These are phyloP conservation scores for Nannochloris sp. DNA, from an alignment of 139 green algal genomes.

Conservation along the genomic window DNA sequence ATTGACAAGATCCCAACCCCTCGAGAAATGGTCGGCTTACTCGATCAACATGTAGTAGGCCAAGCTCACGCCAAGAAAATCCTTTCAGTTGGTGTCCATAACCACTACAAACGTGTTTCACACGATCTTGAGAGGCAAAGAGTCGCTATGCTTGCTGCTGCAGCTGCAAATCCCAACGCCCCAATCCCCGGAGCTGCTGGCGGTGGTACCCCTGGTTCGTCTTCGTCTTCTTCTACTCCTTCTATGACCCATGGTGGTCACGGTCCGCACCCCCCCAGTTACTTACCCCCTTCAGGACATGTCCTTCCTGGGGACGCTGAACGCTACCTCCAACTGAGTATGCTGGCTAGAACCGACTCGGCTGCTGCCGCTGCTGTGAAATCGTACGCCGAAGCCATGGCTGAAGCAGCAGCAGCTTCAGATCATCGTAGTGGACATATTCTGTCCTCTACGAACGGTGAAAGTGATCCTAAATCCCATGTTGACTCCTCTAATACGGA, in stretches of 20 bases:
- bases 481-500: neutral
- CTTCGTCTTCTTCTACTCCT: too few relatives aligned
- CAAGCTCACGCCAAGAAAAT: conserved; percentile 68
- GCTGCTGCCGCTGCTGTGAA: neutral
- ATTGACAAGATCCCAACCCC: conserved; percentile 48
- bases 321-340: neutral
- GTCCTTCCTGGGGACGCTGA: neutral
- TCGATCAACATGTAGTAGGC: conserved; percentile 74
- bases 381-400: neutral
- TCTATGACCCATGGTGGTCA: too few relatives aligned
- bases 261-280: too few relatives aligned
- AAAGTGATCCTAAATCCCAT: neutral
- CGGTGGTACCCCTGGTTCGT: too few relatives aligned
- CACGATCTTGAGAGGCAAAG: conserved; percentile 29
- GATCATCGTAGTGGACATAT: neutral
- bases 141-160: neutral
- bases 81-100: conserved; percentile 80
- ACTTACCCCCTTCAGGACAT: too few relatives aligned
- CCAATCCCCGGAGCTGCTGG: neutral
- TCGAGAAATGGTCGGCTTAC: conserved; percentile 53
- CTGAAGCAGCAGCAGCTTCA: neutral
- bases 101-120: conserved; percentile 80
- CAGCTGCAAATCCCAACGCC: neutral
- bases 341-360: conserved; percentile 1
- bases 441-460: neutral